These are phyloP conservation scores for Buxus sempervirens DNA, from an alignment of 164 flowering plant genomes.

Conservation along the genomic window DNA sequence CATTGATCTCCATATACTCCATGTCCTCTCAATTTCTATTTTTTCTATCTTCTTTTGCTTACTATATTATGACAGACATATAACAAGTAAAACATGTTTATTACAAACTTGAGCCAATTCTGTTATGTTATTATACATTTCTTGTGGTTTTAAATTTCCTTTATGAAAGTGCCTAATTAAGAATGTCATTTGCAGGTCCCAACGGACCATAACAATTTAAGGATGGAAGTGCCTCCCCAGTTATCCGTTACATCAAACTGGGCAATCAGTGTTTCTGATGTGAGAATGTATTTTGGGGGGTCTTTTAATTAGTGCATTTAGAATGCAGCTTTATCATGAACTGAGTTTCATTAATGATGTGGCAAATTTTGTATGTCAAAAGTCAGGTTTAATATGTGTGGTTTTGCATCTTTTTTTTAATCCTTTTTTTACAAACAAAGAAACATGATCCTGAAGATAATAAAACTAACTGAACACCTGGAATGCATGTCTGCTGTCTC, in stretches of 20 bases:
- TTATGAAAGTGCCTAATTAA: slow-evolving; percentile 13
- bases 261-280: slow-evolving; percentile 54
- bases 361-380: neutral
- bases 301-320: slow-evolving; percentile 2
- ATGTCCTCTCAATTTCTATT: too few species aligned
- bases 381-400: neutral
- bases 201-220: slow-evolving; percentile 26
- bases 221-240: slow-evolving; percentile 20
- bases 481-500: neutral
- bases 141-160: neutral
- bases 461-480: neutral
- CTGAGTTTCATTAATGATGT: neutral
- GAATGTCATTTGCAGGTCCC: slow-evolving; percentile 37
- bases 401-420: neutral
- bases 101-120: too few species aligned
- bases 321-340: neutral
- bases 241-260: slow-evolving; percentile 30
- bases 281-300: slow-evolving; percentile 21
- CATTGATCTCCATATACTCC: too few species aligned
- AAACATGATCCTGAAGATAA: neutral
- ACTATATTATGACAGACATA: too few species aligned
- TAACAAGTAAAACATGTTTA: too few species aligned
- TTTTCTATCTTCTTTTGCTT: too few species aligned
- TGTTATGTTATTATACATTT: too few species aligned
- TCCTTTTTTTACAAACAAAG: neutral